Percentiles rank a stretch among this genome's conserved stretches.
Evolutionary conservation across 2,329 filamentous ascomycete genomes (phyloP).

Genomic region (Biscogniauxia marginata): DNA sequence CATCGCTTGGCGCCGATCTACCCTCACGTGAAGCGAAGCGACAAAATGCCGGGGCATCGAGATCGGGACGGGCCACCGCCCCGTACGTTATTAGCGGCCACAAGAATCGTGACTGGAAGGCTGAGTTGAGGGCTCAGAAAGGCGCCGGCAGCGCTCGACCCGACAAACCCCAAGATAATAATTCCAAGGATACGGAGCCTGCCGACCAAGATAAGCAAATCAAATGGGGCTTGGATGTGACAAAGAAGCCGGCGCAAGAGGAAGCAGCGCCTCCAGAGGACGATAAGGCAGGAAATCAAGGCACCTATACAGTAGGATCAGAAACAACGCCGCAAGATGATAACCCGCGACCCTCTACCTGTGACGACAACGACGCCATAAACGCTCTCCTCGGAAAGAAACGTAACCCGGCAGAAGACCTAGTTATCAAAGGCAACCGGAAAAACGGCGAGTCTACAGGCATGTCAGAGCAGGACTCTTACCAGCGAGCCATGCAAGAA

Average conservation of each 20-base stretch:
- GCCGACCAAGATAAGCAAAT: constrained; percentile 36
- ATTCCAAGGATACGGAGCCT: constrained; percentile 23
- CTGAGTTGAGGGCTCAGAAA: constrained; percentile 27
- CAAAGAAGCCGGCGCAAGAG: constrained; percentile 25
- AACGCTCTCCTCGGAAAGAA: constrained; percentile 63
- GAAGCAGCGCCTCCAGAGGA: constrained; percentile 16
- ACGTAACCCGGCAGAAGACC: constrained; percentile 43
- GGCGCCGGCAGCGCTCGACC: constrained; percentile 3
- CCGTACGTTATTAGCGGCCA: constrained; percentile 30
- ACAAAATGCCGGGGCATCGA: constrained; percentile 10
- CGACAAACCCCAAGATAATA: background rate
- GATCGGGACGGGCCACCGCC: constrained; percentile 11
- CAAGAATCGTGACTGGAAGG: constrained; percentile 36
- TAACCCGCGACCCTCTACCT: constrained; percentile 8
- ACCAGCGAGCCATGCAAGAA: constrained; percentile 65
- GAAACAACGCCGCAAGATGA: constrained; percentile 15
- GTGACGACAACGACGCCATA: constrained; percentile 56
- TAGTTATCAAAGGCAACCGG: constrained; percentile 47
- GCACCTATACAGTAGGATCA: constrained; percentile 7
- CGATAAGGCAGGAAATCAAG: constrained; percentile 2
- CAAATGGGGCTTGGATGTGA: constrained; percentile 38
- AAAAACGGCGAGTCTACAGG: constrained; percentile 19
- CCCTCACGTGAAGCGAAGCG: constrained; percentile 22
- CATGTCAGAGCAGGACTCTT: constrained; percentile 64
- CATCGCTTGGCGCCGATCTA: constrained; percentile 30